phyloP scores from a whole-genome alignment of 768 basidiomycete genomes.

The Lentinula aciculospora region DNA sequence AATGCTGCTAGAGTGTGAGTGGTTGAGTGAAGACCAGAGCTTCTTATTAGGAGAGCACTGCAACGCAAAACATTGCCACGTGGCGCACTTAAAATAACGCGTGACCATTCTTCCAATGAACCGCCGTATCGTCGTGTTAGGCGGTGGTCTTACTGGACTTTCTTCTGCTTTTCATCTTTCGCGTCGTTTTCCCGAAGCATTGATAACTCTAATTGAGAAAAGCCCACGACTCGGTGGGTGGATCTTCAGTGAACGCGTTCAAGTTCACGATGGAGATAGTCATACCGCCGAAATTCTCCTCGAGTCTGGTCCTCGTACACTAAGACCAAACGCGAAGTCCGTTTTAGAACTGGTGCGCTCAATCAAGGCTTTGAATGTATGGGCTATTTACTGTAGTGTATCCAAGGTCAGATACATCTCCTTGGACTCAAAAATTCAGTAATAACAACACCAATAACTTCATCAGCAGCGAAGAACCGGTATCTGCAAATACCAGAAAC shows the following conservation, averaged over 20 bases:
- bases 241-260: slow-evolving; percentile 59
- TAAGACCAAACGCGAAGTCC: slow-evolving; percentile 70
- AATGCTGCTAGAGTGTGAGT: background rate
- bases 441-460: slow-evolving; percentile 58
- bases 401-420: slow-evolving; percentile 62
- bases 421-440: slow-evolving; percentile 56
- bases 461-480: slow-evolving; percentile 73
- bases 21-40: background rate
- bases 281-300: slow-evolving; percentile 46
- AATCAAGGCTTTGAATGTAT: background rate
- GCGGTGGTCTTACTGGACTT: slow-evolving; percentile 79
- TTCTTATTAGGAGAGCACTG: too few species aligned
- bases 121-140: slow-evolving; percentile 56
- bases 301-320: slow-evolving; percentile 84
- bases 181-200: slow-evolving; percentile 50
- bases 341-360: slow-evolving; percentile 73
- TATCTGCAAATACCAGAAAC: slow-evolving; percentile 57
- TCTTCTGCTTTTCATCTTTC: slow-evolving; percentile 77
- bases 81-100: background rate
- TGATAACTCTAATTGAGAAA: slow-evolving; percentile 68
- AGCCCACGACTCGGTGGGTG: slow-evolving; percentile 75
- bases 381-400: slow-evolving; percentile 8
- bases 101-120: slow-evolving; percentile 8
- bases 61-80: background rate
- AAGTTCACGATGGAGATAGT: slow-evolving; percentile 25